These are phyloP conservation scores for Cinchona pubescens DNA, from an alignment of 257 asterid genomes.

Conservation along the genomic window DNA sequence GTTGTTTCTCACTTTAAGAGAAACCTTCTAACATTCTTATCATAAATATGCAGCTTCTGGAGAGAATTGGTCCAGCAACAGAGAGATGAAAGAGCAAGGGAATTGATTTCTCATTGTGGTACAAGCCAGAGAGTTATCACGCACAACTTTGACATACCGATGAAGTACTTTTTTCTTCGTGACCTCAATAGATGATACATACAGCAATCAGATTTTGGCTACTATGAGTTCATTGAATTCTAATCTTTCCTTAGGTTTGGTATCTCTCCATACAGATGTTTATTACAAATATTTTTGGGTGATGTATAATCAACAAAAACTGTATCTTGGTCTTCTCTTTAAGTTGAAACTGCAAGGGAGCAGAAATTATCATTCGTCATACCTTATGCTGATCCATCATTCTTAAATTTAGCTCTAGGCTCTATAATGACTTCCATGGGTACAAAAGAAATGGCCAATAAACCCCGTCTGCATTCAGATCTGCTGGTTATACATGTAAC, in stretches of 20 bases:
- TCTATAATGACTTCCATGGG: not conserved
- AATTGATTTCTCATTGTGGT: conserved; percentile 89
- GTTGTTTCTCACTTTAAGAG: not conserved
- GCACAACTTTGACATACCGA: conserved; percentile 49
- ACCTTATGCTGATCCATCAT: not conserved
- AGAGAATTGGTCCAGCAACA: conserved; percentile 86
- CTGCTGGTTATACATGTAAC: too few species aligned
- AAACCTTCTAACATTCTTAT: not conserved
- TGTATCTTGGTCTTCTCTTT: not conserved
- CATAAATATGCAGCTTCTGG: conserved; percentile 68
- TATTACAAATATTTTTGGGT: not conserved
- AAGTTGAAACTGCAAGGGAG: not conserved
- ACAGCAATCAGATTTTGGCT: not conserved
- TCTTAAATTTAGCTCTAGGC: not conserved
- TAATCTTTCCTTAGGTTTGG: not conserved
- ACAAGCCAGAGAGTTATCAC: conserved; percentile 74
- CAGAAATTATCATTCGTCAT: not conserved
- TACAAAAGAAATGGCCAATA: too few species aligned
- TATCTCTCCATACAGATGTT: not conserved
- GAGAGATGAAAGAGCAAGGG: conserved; percentile 72
- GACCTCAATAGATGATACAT: not conserved
- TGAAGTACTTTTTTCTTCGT: not conserved
- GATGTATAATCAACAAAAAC: not conserved
- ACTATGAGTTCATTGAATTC: not conserved
- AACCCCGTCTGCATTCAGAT: too few species aligned